phyloP scores from a whole-genome alignment of 2,329 filamentous ascomycete species.

The Aspergillus brasiliensis region DNA sequence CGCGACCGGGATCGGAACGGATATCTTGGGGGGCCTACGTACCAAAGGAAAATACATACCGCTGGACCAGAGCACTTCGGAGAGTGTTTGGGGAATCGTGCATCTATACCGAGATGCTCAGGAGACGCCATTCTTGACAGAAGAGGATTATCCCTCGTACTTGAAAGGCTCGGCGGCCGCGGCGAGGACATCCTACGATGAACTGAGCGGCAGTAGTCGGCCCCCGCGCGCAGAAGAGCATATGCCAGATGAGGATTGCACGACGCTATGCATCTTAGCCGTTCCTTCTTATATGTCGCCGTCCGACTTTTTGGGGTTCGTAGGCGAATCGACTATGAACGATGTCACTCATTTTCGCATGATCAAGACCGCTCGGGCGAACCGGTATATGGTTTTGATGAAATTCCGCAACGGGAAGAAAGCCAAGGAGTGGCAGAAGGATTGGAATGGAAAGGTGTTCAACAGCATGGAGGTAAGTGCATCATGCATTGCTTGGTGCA shows the following conservation, averaged over 20 bases:
- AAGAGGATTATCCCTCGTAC: slow-evolving; percentile 49
- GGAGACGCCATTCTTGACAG: slow-evolving; percentile 64
- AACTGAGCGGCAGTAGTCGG: slow-evolving; percentile 26
- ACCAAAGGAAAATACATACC: slow-evolving; percentile 81
- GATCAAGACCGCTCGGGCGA: slow-evolving; percentile 84
- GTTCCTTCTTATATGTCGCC: slow-evolving; percentile 93
- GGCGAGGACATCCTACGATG: slow-evolving; percentile 30
- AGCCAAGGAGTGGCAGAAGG: slow-evolving; percentile 77
- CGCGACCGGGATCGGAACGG: slow-evolving; percentile 52
- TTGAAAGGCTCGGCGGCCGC: slow-evolving; percentile 42
- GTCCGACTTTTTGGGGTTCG: slow-evolving; percentile 85
- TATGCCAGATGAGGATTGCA: slow-evolving; percentile 63
- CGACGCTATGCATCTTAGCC: slow-evolving; percentile 87
- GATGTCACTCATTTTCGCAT: slow-evolving; percentile 92
- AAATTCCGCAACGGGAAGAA: slow-evolving; percentile 79
- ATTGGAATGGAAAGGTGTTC: slow-evolving; percentile 92
- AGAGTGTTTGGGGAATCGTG: slow-evolving; percentile 88
- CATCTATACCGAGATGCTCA: slow-evolving; percentile 88
- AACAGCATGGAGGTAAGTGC: slow-evolving; percentile 79
- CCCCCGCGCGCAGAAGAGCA: slow-evolving; percentile 16
- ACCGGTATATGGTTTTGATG: slow-evolving; percentile 92
- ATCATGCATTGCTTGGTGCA: background rate
- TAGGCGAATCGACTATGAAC: slow-evolving; percentile 82
- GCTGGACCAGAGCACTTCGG: slow-evolving; percentile 69
- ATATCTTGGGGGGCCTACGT: slow-evolving; percentile 64